These are phyloP conservation scores for Artemisia argyi DNA, from an alignment of 129 eudicot species.

Conservation along the genomic window DNA sequence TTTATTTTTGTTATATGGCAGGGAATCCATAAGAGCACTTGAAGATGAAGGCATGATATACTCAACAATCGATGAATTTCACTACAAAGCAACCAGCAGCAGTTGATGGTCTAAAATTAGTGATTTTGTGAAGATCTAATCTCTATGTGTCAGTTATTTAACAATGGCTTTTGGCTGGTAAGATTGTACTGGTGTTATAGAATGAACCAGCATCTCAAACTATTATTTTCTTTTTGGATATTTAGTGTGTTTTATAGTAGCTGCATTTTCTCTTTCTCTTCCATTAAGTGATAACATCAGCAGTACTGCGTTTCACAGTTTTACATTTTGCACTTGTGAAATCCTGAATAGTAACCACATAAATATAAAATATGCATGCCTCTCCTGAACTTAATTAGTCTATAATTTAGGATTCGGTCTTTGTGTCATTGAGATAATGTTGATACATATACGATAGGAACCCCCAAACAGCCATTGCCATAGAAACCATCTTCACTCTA, in stretches of 20 bases:
- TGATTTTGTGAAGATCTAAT: slow-evolving; percentile 6
- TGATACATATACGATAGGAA: slow-evolving; percentile 29
- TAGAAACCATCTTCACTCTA: slow-evolving; percentile 25
- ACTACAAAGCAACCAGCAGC: slow-evolving; percentile 72
- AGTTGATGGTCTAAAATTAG: slow-evolving; percentile 30
- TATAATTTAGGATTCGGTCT: not conserved
- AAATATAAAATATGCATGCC: too few species aligned
- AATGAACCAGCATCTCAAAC: not conserved
- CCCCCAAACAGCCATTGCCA: slow-evolving; percentile 9
- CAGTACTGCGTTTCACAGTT: too few species aligned
- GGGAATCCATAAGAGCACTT: slow-evolving; percentile 75
- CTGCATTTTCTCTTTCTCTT: too few species aligned
- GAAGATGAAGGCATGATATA: slow-evolving; percentile 88
- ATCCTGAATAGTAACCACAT: too few species aligned
- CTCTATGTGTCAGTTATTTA: slow-evolving; percentile 9
- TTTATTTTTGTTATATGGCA: slow-evolving; percentile 15
- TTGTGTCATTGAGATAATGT: slow-evolving; percentile 29
- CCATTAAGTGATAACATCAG: too few species aligned
- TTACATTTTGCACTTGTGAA: too few species aligned
- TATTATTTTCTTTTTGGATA: not conserved
- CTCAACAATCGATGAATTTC: slow-evolving; percentile 80
- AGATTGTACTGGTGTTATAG: slow-evolving; percentile 4
- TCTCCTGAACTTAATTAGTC: too few species aligned
- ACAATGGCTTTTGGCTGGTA: slow-evolving; percentile 14
- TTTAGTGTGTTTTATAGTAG: not conserved